Conservation (phyloP, 176 grass and related monocot genomes). For the Cocos nucifera region DNA sequence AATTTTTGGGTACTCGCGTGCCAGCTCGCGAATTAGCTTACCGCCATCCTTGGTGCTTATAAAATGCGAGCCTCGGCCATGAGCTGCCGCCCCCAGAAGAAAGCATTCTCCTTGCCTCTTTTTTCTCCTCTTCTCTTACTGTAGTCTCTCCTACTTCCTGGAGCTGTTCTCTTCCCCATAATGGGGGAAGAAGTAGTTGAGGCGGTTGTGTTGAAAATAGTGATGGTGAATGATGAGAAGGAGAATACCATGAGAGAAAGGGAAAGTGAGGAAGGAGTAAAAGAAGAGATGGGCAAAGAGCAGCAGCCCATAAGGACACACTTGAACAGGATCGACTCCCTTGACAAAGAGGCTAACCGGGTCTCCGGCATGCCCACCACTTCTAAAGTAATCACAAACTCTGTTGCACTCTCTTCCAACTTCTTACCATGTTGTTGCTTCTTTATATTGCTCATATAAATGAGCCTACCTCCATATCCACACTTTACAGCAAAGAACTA, state of each 20-base stretch:
- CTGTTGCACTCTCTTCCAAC: neutral
- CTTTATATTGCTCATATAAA: neutral
- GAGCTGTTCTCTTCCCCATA: neutral
- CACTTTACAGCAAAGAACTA: no score
- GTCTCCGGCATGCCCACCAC: constrained; percentile 16
- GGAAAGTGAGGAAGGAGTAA: neutral
- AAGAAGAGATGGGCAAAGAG: neutral
- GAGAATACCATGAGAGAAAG: neutral
- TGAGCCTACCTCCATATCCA: no score
- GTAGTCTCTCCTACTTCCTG: no score
- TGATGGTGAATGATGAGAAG: neutral
- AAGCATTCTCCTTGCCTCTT: no score
- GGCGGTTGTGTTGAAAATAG: constrained; percentile 25
- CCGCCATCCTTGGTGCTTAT: no score
- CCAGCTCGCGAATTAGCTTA: no score
- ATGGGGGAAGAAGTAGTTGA: constrained; percentile 13
- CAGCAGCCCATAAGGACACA: neutral
- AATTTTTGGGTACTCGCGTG: no score
- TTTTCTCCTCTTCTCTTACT: no score
- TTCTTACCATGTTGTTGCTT: neutral
- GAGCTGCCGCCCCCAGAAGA: no score
- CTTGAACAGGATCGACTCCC: constrained; percentile 24
- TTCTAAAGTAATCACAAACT: constrained; percentile 15
- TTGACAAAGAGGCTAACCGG: constrained; percentile 26
- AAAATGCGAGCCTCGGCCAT: no score